Evolutionary conservation across 495 filamentous ascomycete genomes (phyloP), one percentile per base, ranked within the genome.

Genomic region (Aspergillus nidulans): DNA sequence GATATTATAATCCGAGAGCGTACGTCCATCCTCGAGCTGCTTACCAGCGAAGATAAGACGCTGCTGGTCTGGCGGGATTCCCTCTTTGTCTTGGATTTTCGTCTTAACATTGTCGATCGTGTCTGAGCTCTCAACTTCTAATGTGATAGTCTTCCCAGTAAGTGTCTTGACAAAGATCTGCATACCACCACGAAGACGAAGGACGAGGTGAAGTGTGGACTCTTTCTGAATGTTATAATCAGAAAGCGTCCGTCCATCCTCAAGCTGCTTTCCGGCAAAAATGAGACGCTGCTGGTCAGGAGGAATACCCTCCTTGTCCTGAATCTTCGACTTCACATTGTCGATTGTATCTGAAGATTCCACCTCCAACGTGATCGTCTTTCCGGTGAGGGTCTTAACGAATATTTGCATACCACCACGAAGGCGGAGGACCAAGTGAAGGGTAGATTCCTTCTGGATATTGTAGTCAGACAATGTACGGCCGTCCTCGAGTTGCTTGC

Each of bases 141-240:
- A 68, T 10, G 90, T 95, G 59, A 95, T 95, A 3, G 90, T 95
- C 84, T 95, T 95, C 15, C 90, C 91, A 9, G 91, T 95, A 53
- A 94, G 73, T 8, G 91, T 94, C 85, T 95, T 95, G 63, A 95
- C 90, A 69, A 95, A 95, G 60, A 95, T 92, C 66, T 95, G 90
- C 89, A 94, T 94, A 74, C 92, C 92, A 85, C 92, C 92, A 79
- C 92, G 91, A 12, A 98, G 87, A 71, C 94, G 89, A 53, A 98
- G 90, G 42, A 98, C 94, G 59, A 98, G 76, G 75, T 98, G 94
- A 12, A 98, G 81, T n/a, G 94, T 98, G 38, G 87, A 91, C 73
- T 97, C 94, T 77, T 98, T 98, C 72, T 97, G 94, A 49, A 97
- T 98, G 79, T 98, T 98, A 83, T 97, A 97, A 68, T 97, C 94